phyloP scores from a whole-genome alignment of 495 filamentous ascomycete genomes.

The Lasiosphaeria miniovina region DNA sequence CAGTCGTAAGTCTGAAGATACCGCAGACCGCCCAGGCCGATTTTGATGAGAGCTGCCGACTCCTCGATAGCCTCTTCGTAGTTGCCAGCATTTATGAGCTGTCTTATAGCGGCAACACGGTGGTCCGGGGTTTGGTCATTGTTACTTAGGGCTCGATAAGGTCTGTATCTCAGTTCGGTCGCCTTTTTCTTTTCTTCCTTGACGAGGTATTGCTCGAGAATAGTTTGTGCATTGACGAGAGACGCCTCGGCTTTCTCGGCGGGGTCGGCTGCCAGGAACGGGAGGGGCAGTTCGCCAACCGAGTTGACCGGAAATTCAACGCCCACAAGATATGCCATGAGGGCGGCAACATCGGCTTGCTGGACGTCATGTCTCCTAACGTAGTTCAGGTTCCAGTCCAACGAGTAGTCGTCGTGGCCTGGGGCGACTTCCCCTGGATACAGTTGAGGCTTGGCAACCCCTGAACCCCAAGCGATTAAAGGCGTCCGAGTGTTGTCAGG shows the following conservation, averaged over 20 bases:
- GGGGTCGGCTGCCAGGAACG: conserved; percentile 68
- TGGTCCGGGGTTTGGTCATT: conserved; percentile 60
- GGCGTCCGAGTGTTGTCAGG: conserved; percentile 97
- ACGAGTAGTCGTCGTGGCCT: conserved; percentile 91
- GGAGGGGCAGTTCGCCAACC: conserved; percentile 86
- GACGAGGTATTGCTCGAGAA: conserved; percentile 94
- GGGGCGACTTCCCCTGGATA: conserved; percentile 52
- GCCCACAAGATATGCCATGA: conserved; percentile 95
- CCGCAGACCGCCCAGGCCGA: conserved; percentile 78
- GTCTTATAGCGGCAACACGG: conserved; percentile 64
- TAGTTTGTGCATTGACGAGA: conserved; percentile 80
- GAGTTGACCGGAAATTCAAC: conserved; percentile 94
- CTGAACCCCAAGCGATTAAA: conserved; percentile 90
- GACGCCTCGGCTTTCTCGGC: conserved; percentile 81
- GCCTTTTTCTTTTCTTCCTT: conserved; percentile 85
- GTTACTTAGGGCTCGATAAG: conserved; percentile 61
- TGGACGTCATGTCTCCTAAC: conserved; percentile 85
- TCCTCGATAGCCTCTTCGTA: conserved; percentile 73
- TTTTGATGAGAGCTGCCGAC: conserved; percentile 69
- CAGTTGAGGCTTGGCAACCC: conserved; percentile 71
- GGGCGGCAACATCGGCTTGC: conserved; percentile 91
- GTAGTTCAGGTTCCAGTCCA: conserved; percentile 79
- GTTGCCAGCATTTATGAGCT: conserved; percentile 61
- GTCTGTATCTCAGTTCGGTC: conserved; percentile 70
- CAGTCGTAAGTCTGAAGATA: conserved; percentile 96